A percentile compares a stretch with the other conserved stretches of the same genome.
These are phyloP conservation scores for Oryza australiensis DNA, from an alignment of 176 grass and related monocot species.

Conservation along the genomic window DNA sequence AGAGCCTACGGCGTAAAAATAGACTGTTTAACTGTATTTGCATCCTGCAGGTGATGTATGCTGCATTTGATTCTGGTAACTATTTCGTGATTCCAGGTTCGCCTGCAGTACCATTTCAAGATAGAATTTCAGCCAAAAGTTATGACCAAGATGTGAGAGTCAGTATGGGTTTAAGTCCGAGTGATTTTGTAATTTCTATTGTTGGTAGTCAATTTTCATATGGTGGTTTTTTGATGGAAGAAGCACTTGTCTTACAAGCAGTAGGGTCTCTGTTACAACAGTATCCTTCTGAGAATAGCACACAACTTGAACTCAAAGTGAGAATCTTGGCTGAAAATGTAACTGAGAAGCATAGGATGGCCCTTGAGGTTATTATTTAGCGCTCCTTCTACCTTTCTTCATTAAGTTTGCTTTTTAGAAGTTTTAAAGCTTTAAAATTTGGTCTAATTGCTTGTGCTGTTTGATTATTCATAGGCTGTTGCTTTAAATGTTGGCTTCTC, in stretches of 20 bases:
- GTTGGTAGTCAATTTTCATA: conserved; percentile 86
- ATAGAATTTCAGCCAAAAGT: conserved; percentile 36
- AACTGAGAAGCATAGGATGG: conserved; percentile 54
- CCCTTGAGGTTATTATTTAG: conserved; percentile 67
- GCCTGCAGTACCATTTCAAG: conserved; percentile 65
- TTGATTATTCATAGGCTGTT: conserved; percentile 55
- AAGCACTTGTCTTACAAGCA: conserved; percentile 80
- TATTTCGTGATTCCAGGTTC: conserved; percentile 90
- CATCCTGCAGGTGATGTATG: conserved; percentile 89
- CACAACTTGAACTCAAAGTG: conserved; percentile 67
- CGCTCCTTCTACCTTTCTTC: neutral
- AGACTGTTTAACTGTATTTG: conserved; percentile 28
- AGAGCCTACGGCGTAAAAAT: conserved; percentile 31
- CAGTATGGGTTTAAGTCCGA: conserved; percentile 47
- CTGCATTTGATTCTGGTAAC: conserved; percentile 94
- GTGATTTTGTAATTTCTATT: conserved; percentile 80
- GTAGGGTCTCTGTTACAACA: conserved; percentile 63
- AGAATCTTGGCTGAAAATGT: conserved; percentile 58
- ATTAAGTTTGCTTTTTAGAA: conserved; percentile 19
- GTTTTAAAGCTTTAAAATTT: conserved; percentile 13
- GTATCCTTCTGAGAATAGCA: conserved; percentile 55
- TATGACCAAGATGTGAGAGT: conserved; percentile 43
- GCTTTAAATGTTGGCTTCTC: conserved; percentile 70
- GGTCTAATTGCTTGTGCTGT: conserved; percentile 33
- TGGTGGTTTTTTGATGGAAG: conserved; percentile 74